A percentile compares a stretch with the other conserved stretches of the same genome.
Evolutionary conservation across 2,329 filamentous ascomycete species (phyloP).

Genomic region (Epichloe elymi): DNA sequence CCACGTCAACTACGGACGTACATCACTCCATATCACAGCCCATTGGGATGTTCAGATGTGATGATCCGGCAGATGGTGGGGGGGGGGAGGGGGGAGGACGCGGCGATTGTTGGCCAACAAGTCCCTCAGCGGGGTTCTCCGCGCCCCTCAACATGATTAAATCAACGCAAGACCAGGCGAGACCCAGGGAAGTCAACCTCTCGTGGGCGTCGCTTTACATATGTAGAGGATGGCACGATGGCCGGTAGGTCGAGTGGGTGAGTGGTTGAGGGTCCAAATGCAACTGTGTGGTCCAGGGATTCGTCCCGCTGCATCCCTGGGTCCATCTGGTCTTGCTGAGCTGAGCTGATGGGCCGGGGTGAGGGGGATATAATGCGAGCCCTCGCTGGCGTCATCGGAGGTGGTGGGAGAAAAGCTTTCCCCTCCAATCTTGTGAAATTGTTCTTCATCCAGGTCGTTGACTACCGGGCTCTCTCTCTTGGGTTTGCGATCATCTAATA

Average conservation of each 20-base stretch:
- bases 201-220: not conserved
- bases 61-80: not conserved
- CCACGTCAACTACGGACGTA: too few species aligned
- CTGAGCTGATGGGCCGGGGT: not conserved
- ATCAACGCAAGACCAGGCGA: not conserved
- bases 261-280: not conserved
- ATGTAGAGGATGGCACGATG: too few species aligned
- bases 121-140: not conserved
- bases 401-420: not conserved
- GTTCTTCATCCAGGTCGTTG: not conserved
- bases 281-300: not conserved
- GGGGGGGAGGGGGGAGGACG: not conserved
- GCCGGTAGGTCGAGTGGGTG: not conserved
- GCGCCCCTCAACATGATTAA: too few species aligned
- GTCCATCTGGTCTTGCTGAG: not conserved
- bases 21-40: too few species aligned
- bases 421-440: not conserved
- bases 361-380: not conserved
- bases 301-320: not conserved
- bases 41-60: too few species aligned
- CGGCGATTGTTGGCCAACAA: not conserved
- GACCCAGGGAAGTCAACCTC: not conserved
- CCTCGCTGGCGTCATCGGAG: slow-evolving; percentile 1
- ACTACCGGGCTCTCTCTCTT: not conserved
- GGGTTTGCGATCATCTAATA: not conserved